These are phyloP conservation scores for Kondoa subrosea DNA, from an alignment of 768 basidiomycete genomes.

Conservation along the genomic window DNA sequence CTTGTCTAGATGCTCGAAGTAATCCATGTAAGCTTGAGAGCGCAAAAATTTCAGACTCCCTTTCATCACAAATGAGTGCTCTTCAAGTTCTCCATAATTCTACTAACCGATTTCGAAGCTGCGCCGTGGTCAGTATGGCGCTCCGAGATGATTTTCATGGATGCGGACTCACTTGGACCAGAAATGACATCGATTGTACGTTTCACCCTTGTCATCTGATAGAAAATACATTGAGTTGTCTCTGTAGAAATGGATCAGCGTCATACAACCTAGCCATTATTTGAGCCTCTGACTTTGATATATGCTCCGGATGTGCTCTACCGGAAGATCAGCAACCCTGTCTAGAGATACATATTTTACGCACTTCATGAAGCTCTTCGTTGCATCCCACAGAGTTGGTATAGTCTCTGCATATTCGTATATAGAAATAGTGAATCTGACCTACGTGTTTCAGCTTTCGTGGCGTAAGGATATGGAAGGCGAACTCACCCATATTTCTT, in stretches of 20 bases:
- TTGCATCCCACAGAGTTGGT: conserved; percentile 32
- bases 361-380: neutral
- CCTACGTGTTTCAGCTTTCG: too few relatives aligned
- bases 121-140: conserved; percentile 68
- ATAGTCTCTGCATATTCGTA: conserved; percentile 67
- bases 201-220: conserved; percentile 53
- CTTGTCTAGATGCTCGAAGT: conserved; percentile 63
- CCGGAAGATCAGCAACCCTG: conserved; percentile 57
- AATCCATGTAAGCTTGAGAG: conserved; percentile 59
- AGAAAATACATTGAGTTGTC: conserved; percentile 59
- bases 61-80: neutral
- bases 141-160: neutral
- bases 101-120: conserved; percentile 60
- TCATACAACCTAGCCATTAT: neutral
- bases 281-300: conserved; percentile 31
- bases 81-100: neutral
- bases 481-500: conserved; percentile 52
- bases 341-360: neutral
- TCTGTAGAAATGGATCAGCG: conserved; percentile 23
- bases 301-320: conserved; percentile 43
- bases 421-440: conserved; percentile 54
- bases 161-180: conserved; percentile 5
- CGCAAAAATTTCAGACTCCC: conserved; percentile 70
- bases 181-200: conserved; percentile 55
- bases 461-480: neutral